A percentile compares a stretch with the other conserved stretches of the same genome.
Evolutionary conservation across 768 basidiomycete species (phyloP).

Genomic region (Amanita rimosa): DNA sequence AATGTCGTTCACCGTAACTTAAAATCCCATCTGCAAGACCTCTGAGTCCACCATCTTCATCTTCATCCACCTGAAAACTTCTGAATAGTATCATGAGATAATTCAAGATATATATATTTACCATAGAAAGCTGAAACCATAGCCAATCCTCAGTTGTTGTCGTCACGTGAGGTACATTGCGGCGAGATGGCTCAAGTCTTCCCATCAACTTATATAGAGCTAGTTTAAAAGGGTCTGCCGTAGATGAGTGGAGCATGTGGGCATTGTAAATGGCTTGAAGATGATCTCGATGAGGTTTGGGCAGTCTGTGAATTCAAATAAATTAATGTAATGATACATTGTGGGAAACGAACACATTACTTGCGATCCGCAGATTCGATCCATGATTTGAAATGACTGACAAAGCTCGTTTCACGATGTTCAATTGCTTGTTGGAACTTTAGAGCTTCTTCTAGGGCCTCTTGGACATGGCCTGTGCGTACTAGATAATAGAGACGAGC

Average conservation of each 20-base stretch:
- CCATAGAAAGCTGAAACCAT: constrained; percentile 93
- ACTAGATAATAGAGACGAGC: constrained; percentile 90
- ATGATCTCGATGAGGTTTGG: constrained; percentile 69
- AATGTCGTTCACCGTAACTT: constrained; percentile 74
- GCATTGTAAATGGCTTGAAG: constrained; percentile 74
- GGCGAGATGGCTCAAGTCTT: constrained; percentile 71
- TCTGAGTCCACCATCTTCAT: constrained; percentile 67
- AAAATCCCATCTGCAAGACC: constrained; percentile 65
- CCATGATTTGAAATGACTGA: constrained; percentile 76
- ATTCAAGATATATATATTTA: constrained; percentile 14
- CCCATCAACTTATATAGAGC: constrained; percentile 95
- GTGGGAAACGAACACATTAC: constrained; percentile 24
- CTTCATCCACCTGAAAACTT: constrained; percentile 55
- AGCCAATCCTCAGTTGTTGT: constrained; percentile 96
- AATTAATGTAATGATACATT: background rate
- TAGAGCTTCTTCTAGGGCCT: constrained; percentile 70
- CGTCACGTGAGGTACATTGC: constrained; percentile 77
- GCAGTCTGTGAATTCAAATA: constrained; percentile 31
- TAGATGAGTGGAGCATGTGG: constrained; percentile 81
- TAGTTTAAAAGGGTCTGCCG: constrained; percentile 90
- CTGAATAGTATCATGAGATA: background rate
- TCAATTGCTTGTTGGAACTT: constrained; percentile 62
- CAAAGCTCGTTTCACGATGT: constrained; percentile 73
- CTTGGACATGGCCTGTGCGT: constrained; percentile 70
- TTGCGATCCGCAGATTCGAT: constrained; percentile 69